Evolutionary conservation across 805 yeast species (phyloP), one percentile per base, ranked within the genome.

Genomic region (Myxozyma melibiosi): DNA sequence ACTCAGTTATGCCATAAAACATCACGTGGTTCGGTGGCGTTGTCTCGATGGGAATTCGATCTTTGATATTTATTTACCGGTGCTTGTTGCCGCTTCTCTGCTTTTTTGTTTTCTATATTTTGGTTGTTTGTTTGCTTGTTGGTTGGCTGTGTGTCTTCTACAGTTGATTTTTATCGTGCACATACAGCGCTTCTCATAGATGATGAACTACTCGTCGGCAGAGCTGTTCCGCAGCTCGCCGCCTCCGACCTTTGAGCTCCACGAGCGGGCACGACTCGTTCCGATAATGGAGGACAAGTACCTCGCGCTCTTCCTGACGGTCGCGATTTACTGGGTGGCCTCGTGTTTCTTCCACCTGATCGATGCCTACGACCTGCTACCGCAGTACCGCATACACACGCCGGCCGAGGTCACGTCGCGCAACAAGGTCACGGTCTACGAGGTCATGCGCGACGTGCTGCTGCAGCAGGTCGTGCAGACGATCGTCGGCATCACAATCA

Each of bases 361-460:
- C 50, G 98, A 94, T 71, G 79, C 79, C 41, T 82, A 79, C 64
- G 81, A 88, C 68, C 74, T 90, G 62, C 89, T 91, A 42, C 96
- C 88, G 67, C 76, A 80, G 69, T 90, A 88, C 74, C 79, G 98
- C 64, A 90, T 94, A 51, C 99, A 94, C 71, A 91, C 98, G 20
- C 84, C 91, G 37, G 95, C 86, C 65, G 98, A 92, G 70, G 89
- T 90, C 55, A 66, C 77, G 31, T 70, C 80, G 49, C 81, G 94
- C 64, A 94, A 94, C 71, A 88, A 83, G 68, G 97, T 89, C 5
- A 68, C 88, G 0, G 73, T 84, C 53, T 50, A 67, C 3, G 87
- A 86, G 44, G 98, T 94, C 9, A 66, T 94, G 16, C 75, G 81
- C 58, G 97, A 91, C 63, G 99, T 94, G 44, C 66, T 89, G 5